Evolutionary conservation across 1,284 basidiomycete species (phyloP).

Genomic region (Boletus mariae): DNA sequence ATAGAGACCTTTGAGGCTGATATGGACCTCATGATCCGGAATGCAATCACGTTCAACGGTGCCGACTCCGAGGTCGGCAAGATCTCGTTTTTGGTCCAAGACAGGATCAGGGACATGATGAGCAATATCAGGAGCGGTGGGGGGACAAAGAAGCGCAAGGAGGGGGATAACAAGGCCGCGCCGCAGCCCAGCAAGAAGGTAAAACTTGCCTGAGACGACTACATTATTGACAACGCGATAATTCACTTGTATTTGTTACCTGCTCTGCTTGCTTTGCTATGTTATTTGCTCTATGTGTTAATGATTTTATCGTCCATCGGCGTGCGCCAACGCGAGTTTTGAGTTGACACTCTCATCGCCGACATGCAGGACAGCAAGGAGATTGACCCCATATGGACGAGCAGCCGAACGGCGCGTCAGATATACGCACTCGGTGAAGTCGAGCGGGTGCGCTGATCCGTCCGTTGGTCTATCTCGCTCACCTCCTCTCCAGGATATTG

Average conservation of each 20-base stretch:
- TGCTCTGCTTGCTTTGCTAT: constrained; percentile 22
- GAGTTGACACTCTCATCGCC: neutral
- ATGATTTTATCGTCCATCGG: neutral
- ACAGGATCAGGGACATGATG: constrained; percentile 53
- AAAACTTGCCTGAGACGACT: constrained; percentile 43
- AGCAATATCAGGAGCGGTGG: constrained; percentile 43
- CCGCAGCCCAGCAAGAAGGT: constrained; percentile 67
- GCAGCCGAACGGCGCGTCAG: constrained; percentile 73
- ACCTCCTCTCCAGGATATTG: constrained; percentile 57
- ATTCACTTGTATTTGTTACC: constrained; percentile 29
- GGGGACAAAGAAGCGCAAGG: constrained; percentile 60
- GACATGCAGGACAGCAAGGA: constrained; percentile 29
- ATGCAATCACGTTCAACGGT: constrained; percentile 86
- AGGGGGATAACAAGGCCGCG: constrained; percentile 51
- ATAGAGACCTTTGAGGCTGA: constrained; percentile 79
- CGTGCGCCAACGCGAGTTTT: neutral
- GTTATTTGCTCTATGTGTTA: neutral
- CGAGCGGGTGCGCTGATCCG: constrained; percentile 57
- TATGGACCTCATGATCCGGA: constrained; percentile 79
- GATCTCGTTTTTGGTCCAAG: constrained; percentile 48
- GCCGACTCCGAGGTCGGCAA: constrained; percentile 71
- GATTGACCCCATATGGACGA: constrained; percentile 75
- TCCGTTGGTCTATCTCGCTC: neutral
- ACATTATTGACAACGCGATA: constrained; percentile 26
- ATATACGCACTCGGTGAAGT: constrained; percentile 79